Base-by-base conservation (phyloP, 495 filamentous ascomycete species). In the Hyaloscypha finlandica region DNA sequence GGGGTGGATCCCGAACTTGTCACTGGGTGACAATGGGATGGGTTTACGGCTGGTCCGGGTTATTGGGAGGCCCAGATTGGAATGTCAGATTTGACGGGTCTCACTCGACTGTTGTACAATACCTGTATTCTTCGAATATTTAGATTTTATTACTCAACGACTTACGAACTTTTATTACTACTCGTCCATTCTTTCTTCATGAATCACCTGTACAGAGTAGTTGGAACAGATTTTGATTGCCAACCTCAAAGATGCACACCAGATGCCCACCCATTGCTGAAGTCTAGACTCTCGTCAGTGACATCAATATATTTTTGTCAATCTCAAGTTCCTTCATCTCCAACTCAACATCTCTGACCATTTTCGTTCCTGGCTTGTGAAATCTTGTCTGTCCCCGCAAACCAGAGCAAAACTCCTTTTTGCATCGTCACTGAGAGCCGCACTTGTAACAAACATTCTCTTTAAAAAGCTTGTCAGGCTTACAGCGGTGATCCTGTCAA, bases 41-140 rank as follows among this genome's bases (percentile, higher is more conserved):
- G 51, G 19, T n/a, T 22, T 56, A 56, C 53, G 53, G 53, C 53
- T 56, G 53, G 53, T 30, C 53, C 53, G 53, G 20, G 20, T 32
- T 53, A 25, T 25, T 56, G 16, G n/a, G 42, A 48, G 42, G 42
- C 14, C 42, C 11, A 48, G 42, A 48, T 48, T 48, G 35, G 6
- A 37, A 8, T 37, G 42, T 19, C 42, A 48, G 16, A 4, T 48
- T 48, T 16, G 42, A 19, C 9, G 9, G 42, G 1, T 19, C 11
- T 48, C 9, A 16, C 12, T 37, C 35, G 12, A 37, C 6, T 37
- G 1, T 37, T 37, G 35, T 37, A 37, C 42, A 37, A 37, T 48
- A 48, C 42, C 14, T 19, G 0, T 48, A 16, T 48, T 48, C 9
- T 48, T 19, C 42, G 16, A 19, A 48, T 48, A 19, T 48, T 3